Percentiles rank a stretch among this genome's conserved stretches.
phyloP scores from a whole-genome alignment of 2,329 filamentous ascomycete species.

The Penicillium rolfsii region DNA sequence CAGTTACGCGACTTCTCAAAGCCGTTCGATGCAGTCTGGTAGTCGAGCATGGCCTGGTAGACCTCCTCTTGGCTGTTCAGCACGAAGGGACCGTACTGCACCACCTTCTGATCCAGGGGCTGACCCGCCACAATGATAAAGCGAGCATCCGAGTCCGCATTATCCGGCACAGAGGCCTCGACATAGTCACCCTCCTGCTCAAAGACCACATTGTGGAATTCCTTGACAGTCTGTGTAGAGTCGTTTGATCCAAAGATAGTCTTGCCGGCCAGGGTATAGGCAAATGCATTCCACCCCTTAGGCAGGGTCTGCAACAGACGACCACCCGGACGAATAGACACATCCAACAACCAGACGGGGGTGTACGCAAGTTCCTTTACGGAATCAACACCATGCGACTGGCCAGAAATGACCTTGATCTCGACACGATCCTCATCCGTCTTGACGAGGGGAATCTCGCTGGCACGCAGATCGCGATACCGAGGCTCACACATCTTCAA shows the following conservation, averaged over 20 bases:
- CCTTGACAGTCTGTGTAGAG: conserved; percentile 39
- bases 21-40: conserved; percentile 71
- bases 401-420: conserved; percentile 89
- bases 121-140: conserved; percentile 74
- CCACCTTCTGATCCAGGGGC: conserved; percentile 76
- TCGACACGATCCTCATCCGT: conserved; percentile 72
- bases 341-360: conserved; percentile 92
- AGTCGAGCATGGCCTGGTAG: conserved; percentile 76
- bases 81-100: conserved; percentile 88
- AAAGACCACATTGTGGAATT: conserved; percentile 90
- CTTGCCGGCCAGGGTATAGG: conserved; percentile 78
- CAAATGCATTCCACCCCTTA: conserved; percentile 83
- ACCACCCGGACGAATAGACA: conserved; percentile 78
- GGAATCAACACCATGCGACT: conserved; percentile 80
- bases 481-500: conserved; percentile 89
- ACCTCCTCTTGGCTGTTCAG: conserved; percentile 72
- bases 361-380: conserved; percentile 92
- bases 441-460: conserved; percentile 76
- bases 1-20: conserved; percentile 79
- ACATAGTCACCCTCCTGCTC: conserved; percentile 77
- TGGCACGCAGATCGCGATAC: conserved; percentile 80
- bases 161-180: conserved; percentile 68
- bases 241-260: conserved; percentile 62
- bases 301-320: conserved; percentile 75
- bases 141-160: conserved; percentile 59